Evolutionary conservation across 129 eudicot species (phyloP).

Genomic region (Centrapalus pauciflorus): DNA sequence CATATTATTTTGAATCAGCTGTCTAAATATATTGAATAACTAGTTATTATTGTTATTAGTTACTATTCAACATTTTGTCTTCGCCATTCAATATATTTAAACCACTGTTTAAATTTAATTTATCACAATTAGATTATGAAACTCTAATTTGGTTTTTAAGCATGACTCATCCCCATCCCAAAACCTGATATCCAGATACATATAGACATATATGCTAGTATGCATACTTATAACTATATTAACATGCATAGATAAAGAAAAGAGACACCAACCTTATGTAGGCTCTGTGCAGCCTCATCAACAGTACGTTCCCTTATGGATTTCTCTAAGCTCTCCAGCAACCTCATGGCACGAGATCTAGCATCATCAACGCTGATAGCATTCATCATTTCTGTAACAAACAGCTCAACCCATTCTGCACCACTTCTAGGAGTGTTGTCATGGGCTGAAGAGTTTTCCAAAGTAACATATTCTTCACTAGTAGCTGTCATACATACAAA

Average conservation of each 20-base stretch:
- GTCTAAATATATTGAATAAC: too few relatives aligned
- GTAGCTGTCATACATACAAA: slow-evolving; percentile 35
- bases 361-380: slow-evolving; percentile 87
- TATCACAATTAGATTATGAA: too few relatives aligned
- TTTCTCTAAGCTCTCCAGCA: slow-evolving; percentile 72
- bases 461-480: slow-evolving; percentile 21
- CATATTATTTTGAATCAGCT: too few relatives aligned
- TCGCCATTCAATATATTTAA: too few relatives aligned
- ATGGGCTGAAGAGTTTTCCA: slow-evolving; percentile 27
- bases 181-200: too few relatives aligned
- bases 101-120: too few relatives aligned
- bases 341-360: slow-evolving; percentile 65
- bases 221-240: too few relatives aligned
- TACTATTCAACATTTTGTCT: too few relatives aligned
- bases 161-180: too few relatives aligned
- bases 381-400: slow-evolving; percentile 70
- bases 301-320: slow-evolving; percentile 39
- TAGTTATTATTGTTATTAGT: too few relatives aligned
- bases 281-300: slow-evolving; percentile 45
- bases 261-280: slow-evolving; percentile 50
- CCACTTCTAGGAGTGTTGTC: slow-evolving; percentile 52
- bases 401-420: slow-evolving; percentile 80
- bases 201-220: too few relatives aligned
- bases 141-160: too few relatives aligned
- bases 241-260: not conserved